phyloP scores from a whole-genome alignment of 257 asterid species.

The Petrea volubilis region DNA sequence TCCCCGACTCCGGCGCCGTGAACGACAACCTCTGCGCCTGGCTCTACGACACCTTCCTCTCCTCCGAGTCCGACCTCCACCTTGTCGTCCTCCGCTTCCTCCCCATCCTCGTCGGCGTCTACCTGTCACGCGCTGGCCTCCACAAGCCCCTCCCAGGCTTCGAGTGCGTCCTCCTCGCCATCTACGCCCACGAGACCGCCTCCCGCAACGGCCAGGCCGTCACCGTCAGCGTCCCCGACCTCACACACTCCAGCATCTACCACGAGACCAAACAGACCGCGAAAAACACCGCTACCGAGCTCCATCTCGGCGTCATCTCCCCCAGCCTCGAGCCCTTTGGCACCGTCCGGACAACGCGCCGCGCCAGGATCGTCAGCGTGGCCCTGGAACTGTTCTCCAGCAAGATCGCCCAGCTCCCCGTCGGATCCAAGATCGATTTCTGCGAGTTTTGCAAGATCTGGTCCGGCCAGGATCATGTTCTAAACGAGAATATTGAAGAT shows the following conservation, averaged over 20 bases:
- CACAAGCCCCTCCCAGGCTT: constrained; percentile 80
- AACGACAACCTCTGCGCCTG: constrained; percentile 84
- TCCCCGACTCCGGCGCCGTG: constrained; percentile 78
- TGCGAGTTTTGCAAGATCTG: constrained; percentile 66
- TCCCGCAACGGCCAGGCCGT: constrained; percentile 56
- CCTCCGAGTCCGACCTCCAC: constrained; percentile 68
- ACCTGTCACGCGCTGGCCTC: constrained; percentile 72
- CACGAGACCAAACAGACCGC: constrained; percentile 59
- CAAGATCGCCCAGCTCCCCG: constrained; percentile 51
- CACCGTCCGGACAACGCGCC: constrained; percentile 60
- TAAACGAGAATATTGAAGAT: neutral
- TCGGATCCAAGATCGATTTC: constrained; percentile 69
- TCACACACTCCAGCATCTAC: constrained; percentile 70
- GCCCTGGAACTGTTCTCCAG: constrained; percentile 61
- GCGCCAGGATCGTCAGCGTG: constrained; percentile 73
- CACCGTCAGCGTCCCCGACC: constrained; percentile 70
- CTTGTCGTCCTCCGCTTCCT: constrained; percentile 80
- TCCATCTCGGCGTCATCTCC: constrained; percentile 64
- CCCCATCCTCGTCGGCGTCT: constrained; percentile 74
- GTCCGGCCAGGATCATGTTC: constrained; percentile 42
- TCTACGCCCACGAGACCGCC: constrained; percentile 71
- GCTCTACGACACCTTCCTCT: constrained; percentile 94
- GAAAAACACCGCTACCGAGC: constrained; percentile 54
- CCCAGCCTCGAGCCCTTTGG: constrained; percentile 67
- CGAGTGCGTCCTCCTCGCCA: constrained; percentile 77